Evolutionary conservation across 768 basidiomycete species (phyloP).

Genomic region (Grammothele lineata): DNA sequence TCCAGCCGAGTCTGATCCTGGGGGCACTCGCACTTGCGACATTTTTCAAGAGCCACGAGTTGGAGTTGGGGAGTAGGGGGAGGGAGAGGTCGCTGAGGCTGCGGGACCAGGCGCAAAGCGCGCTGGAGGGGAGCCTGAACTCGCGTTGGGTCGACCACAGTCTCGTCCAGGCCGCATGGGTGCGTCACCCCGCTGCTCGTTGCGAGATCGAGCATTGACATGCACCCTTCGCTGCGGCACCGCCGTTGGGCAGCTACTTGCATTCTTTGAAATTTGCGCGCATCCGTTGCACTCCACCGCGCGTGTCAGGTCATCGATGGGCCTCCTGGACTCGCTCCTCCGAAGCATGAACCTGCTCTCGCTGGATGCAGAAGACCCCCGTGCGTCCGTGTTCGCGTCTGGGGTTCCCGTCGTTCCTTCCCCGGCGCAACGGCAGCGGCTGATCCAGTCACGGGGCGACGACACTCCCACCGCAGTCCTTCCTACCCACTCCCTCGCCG

Average conservation of each 20-base stretch:
- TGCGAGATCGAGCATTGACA: not conserved
- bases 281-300: constrained; percentile 56
- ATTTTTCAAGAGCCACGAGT: constrained; percentile 67
- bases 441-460: not conserved
- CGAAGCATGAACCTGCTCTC: constrained; percentile 41
- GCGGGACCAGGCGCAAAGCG: constrained; percentile 63
- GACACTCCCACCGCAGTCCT: not conserved
- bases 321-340: constrained; percentile 65
- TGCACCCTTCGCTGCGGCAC: not conserved
- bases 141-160: constrained; percentile 71
- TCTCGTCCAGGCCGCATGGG: constrained; percentile 68
- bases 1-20: constrained; percentile 67
- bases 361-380: constrained; percentile 55
- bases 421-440: not conserved
- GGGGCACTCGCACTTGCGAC: constrained; percentile 61
- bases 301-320: constrained; percentile 53
- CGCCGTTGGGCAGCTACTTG: constrained; percentile 52
- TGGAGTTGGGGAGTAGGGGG: constrained; percentile 42
- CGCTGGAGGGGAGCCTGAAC: constrained; percentile 67
- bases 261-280: constrained; percentile 68
- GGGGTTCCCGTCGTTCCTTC: constrained; percentile 12
- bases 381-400: constrained; percentile 17
- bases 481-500: too few relatives aligned
- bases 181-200: constrained; percentile 3
- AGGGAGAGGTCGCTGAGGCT: constrained; percentile 55